Percentiles rank a stretch among this genome's conserved stretches.
Evolutionary conservation across 2,329 filamentous ascomycete species (phyloP).

Genomic region (Chrysoporthe austroafricana): DNA sequence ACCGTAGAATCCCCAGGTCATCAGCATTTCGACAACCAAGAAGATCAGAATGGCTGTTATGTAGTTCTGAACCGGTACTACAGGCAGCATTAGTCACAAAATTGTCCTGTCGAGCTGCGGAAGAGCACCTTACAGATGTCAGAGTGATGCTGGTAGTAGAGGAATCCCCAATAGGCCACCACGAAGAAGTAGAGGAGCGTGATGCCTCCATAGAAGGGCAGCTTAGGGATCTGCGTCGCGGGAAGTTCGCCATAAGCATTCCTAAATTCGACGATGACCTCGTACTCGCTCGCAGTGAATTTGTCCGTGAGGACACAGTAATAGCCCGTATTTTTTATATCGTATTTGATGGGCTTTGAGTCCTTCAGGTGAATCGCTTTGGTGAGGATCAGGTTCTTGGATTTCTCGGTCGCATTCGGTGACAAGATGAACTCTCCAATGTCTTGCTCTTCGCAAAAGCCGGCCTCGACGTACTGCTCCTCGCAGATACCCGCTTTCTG

Average conservation of each 20-base stretch:
- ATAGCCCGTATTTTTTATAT: conserved; percentile 88
- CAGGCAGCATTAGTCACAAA: conserved; percentile 37
- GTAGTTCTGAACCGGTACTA: conserved; percentile 96
- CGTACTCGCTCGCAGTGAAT: conserved; percentile 71
- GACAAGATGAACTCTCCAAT: conserved; percentile 84
- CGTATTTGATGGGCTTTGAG: conserved; percentile 75
- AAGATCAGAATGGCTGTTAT: conserved; percentile 97
- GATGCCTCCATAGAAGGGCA: conserved; percentile 94
- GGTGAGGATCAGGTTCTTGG: conserved; percentile 74
- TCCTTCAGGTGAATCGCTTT: conserved; percentile 82
- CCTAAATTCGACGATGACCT: conserved; percentile 84
- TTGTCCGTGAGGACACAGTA: conserved; percentile 87
- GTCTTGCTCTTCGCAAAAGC: conserved; percentile 76
- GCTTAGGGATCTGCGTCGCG: conserved; percentile 92
- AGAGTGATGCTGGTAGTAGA: conserved; percentile 91
- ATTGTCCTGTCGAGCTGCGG: background rate
- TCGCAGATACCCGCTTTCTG: conserved; percentile 70
- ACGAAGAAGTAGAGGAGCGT: conserved; percentile 93
- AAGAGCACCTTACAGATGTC: conserved; percentile 71
- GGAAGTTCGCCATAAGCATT: conserved; percentile 97
- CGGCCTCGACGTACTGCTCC: conserved; percentile 66
- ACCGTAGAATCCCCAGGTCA: conserved; percentile 99
- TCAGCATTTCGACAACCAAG: conserved; percentile 91
- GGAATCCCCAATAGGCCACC: conserved; percentile 85
- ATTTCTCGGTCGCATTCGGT: conserved; percentile 72